Percentiles rank a stretch among this genome's conserved stretches.
These are phyloP conservation scores for Rhododendron mucronatum DNA, from an alignment of 148 eudicot species.

Conservation along the genomic window DNA sequence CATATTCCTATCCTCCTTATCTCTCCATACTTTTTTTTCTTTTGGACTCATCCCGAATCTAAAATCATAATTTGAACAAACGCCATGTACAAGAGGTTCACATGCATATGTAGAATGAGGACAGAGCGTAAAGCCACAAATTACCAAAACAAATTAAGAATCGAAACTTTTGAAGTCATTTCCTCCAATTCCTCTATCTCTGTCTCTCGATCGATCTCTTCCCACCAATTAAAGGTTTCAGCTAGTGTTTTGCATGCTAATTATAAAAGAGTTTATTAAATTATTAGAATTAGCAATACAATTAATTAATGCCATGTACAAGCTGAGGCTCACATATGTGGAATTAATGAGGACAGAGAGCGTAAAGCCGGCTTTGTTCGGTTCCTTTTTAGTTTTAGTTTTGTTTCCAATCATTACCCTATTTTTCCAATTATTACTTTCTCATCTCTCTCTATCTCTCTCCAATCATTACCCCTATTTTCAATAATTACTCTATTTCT, in stretches of 20 bases:
- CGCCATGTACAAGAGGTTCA: neutral
- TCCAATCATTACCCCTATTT: too few species aligned
- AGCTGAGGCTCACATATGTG: too few species aligned
- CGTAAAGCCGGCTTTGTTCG: too few species aligned
- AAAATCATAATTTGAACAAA: neutral
- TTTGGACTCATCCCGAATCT: neutral
- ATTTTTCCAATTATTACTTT: too few species aligned
- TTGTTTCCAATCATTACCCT: too few species aligned
- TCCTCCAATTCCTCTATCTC: neutral
- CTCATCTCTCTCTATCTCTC: too few species aligned
- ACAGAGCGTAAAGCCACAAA: neutral
- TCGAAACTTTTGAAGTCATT: neutral
- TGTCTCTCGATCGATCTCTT: neutral
- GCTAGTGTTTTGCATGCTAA: neutral
- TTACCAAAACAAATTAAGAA: neutral
- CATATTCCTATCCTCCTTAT: neutral
- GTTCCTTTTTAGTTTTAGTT: too few species aligned
- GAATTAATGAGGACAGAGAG: too few species aligned
- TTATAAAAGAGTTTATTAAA: too few species aligned
- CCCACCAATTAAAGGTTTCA: neutral
- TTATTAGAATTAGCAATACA: too few species aligned
- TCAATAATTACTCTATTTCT: too few species aligned
- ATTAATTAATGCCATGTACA: too few species aligned
- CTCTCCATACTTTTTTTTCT: neutral
- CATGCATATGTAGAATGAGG: neutral